Conservation (phyloP, 2,329 filamentous ascomycete genomes). For the Fusarium multiceps region DNA sequence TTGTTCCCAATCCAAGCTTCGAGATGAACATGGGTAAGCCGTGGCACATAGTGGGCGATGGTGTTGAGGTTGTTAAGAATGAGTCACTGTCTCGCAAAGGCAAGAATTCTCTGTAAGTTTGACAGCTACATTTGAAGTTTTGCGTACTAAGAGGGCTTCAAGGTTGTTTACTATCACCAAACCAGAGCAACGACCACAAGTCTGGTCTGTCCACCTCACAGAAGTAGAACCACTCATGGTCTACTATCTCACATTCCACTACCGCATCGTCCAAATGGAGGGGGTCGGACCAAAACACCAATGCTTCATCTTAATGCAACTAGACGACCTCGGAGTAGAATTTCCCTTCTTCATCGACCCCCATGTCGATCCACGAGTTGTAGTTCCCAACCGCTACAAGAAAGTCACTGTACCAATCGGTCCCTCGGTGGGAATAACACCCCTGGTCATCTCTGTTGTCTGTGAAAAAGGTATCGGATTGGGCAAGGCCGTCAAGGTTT, state of each 20-base stretch:
- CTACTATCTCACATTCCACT: neutral
- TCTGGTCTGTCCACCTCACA: neutral
- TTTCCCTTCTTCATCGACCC: neutral
- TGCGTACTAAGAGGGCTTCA: neutral
- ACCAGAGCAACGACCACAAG: neutral
- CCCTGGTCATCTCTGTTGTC: neutral
- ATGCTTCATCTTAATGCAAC: neutral
- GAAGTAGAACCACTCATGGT: neutral
- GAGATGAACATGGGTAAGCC: neutral
- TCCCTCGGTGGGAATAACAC: neutral
- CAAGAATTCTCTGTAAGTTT: neutral
- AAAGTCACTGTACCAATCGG: neutral
- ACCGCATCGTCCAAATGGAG: neutral
- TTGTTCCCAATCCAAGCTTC: neutral
- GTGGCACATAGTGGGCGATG: neutral
- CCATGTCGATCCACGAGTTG: too few species aligned
- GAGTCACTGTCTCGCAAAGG: neutral
- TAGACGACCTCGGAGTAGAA: neutral
- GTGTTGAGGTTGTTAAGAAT: neutral
- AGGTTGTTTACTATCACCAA: neutral
- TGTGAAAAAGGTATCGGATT: neutral
- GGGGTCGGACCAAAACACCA: neutral
- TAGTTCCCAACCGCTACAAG: neutral
- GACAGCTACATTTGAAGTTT: too few species aligned
- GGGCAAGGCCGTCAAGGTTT: neutral